phyloP scores from a whole-genome alignment of 306 rosid genomes.

The Cicer yamashitae region DNA sequence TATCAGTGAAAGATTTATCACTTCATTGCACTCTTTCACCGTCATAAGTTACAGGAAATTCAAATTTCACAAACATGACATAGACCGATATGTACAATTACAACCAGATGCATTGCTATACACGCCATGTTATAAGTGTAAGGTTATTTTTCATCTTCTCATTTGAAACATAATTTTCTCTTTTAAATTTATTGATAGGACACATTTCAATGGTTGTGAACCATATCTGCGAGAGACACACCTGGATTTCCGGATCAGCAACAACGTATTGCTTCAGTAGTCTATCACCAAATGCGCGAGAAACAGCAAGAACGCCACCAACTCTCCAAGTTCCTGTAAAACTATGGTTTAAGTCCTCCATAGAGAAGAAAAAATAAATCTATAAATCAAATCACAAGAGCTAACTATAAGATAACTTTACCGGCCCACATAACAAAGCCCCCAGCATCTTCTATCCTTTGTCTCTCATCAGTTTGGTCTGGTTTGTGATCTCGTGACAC shows the following conservation, averaged over 20 bases:
- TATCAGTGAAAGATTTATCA: too few species aligned
- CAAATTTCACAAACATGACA: too few species aligned
- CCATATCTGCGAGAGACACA: conserved; percentile 39
- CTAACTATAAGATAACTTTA: conserved; percentile 45
- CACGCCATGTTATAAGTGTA: too few species aligned
- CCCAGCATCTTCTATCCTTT: conserved; percentile 92
- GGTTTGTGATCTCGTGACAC: conserved; percentile 99
- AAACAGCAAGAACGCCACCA: conserved; percentile 99
- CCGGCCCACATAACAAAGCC: conserved; percentile 99
- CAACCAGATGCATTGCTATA: too few species aligned
- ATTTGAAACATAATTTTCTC: conserved; percentile 21
- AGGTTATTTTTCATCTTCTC: conserved; percentile 21
- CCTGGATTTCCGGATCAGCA: conserved; percentile 99
- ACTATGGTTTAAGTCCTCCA: conserved; percentile 24
- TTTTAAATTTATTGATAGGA: background rate
- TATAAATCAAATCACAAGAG: conserved; percentile 28
- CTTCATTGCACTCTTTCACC: too few species aligned
- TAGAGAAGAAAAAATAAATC: background rate
- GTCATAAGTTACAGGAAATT: too few species aligned
- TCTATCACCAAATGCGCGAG: conserved; percentile 99
- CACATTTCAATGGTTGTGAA: too few species aligned
- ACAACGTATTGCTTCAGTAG: conserved; percentile 96
- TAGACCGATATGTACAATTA: too few species aligned
- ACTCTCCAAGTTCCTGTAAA: conserved; percentile 98
- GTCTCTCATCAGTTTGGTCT: conserved; percentile 97